Percentiles rank a stretch among this genome's conserved stretches.
Conservation (phyloP, 2,329 filamentous ascomycete genomes). For the Ambrosiella cleistominuta region DNA sequence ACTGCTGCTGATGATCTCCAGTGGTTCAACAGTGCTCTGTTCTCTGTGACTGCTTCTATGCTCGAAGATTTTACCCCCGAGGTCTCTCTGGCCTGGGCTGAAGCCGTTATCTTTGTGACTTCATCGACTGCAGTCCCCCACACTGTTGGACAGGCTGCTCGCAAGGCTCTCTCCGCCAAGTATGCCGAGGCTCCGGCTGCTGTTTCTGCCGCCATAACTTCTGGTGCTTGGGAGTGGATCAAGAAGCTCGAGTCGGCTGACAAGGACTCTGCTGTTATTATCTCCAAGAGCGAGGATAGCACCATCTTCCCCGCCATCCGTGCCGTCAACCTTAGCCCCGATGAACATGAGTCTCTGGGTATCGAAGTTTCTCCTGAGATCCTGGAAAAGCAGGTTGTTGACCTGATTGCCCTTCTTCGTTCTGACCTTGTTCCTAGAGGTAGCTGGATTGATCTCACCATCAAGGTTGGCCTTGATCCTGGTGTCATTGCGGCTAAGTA, state of each 20-base stretch:
- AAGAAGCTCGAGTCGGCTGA: constrained; percentile 48
- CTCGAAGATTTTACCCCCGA: constrained; percentile 29
- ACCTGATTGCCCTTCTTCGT: constrained; percentile 61
- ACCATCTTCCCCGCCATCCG: constrained; percentile 45
- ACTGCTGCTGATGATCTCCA: constrained; percentile 54
- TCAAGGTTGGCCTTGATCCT: constrained; percentile 67
- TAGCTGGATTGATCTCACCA: constrained; percentile 78
- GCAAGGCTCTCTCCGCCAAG: constrained; percentile 40
- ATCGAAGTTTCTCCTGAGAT: constrained; percentile 27
- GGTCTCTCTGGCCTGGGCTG: constrained; percentile 57
- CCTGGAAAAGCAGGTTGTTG: constrained; percentile 55
- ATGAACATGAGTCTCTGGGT: constrained; percentile 29
- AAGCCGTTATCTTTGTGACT: constrained; percentile 66
- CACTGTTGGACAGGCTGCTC: constrained; percentile 45
- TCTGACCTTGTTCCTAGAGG: constrained; percentile 58
- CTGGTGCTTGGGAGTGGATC: constrained; percentile 68
- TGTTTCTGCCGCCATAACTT: constrained; percentile 46
- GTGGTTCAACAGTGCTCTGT: constrained; percentile 59
- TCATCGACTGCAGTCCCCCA: constrained; percentile 44
- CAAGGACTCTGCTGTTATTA: constrained; percentile 56
- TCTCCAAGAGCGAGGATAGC: constrained; percentile 44
- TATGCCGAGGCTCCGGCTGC: constrained; percentile 42
- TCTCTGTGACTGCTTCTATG: constrained; percentile 39
- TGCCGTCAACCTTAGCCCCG: constrained; percentile 43
- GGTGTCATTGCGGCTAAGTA: constrained; percentile 54